These are phyloP conservation scores for Fusarium kyushuense DNA, from an alignment of 2,329 filamentous ascomycete genomes.

Conservation along the genomic window DNA sequence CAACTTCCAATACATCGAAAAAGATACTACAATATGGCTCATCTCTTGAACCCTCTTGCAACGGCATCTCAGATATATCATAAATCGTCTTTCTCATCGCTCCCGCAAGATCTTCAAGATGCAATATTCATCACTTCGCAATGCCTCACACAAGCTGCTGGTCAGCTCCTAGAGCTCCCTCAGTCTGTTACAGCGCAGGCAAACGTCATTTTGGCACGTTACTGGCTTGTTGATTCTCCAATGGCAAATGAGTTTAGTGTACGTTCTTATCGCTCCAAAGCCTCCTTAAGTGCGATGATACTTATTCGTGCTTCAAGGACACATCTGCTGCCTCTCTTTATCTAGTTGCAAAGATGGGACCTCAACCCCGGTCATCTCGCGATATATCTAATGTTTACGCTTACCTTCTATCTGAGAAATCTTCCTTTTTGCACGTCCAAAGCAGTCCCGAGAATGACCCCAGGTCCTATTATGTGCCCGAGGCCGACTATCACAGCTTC, in stretches of 20 bases:
- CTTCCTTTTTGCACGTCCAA: conserved; percentile 63
- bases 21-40: conserved; percentile 59
- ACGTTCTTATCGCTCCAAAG: conserved; percentile 32
- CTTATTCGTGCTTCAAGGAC: conserved; percentile 64
- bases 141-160: conserved; percentile 80
- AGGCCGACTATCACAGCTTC: conserved; percentile 75
- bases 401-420: conserved; percentile 77
- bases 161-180: conserved; percentile 83
- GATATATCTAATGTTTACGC: conserved; percentile 87
- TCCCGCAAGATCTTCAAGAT: conserved; percentile 78
- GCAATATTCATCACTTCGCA: conserved; percentile 78
- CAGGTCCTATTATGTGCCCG: conserved; percentile 75
- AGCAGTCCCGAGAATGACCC: conserved; percentile 56
- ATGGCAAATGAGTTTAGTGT: conserved; percentile 70
- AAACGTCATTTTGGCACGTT: conserved; percentile 83
- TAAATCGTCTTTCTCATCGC: conserved; percentile 64
- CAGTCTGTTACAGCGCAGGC: conserved; percentile 89
- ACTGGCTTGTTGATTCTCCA: conserved; percentile 74
- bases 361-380: conserved; percentile 79
- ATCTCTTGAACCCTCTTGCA: conserved; percentile 78
- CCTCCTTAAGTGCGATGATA: neutral
- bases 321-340: conserved; percentile 85
- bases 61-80: conserved; percentile 76
- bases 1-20: neutral
- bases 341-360: conserved; percentile 84